A percentile compares a stretch with the other conserved stretches of the same genome.
Conservation (phyloP, 1,284 basidiomycete species). For the Naganishia cerealis region DNA sequence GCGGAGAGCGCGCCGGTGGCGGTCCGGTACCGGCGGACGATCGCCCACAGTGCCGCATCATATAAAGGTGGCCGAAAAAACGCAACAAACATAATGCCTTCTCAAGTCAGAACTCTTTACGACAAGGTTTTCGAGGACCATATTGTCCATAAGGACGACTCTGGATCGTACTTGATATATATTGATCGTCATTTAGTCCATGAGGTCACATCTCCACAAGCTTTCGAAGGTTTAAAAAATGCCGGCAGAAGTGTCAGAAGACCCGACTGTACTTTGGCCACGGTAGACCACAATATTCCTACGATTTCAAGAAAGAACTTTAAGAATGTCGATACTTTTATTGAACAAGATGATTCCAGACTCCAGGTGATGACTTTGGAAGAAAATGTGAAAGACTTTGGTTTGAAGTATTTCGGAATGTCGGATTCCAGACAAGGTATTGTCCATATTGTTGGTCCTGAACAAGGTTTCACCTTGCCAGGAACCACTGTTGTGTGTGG, state of each 20-base stretch:
- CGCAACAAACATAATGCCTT: too few relatives aligned
- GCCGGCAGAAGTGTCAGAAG: conserved; percentile 79
- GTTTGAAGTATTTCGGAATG: conserved; percentile 92
- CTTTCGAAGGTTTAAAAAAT: conserved; percentile 88
- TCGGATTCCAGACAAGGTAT: conserved; percentile 88
- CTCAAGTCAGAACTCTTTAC: conserved; percentile 87
- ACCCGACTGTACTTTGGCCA: conserved; percentile 90
- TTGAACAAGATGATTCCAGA: conserved; percentile 82
- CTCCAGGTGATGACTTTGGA: conserved; percentile 86
- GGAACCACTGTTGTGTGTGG: conserved; percentile 95
- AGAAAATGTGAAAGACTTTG: conserved; percentile 93
- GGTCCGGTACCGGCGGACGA: too few relatives aligned
- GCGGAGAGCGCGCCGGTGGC: too few relatives aligned
- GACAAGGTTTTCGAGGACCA: conserved; percentile 97
- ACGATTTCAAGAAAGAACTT: conserved; percentile 84
- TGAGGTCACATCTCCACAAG: conserved; percentile 96
- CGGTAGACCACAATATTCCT: conserved; percentile 93
- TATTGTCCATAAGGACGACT: conserved; percentile 77
- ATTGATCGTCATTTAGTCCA: conserved; percentile 95
- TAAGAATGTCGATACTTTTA: conserved; percentile 72
- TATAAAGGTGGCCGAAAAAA: too few relatives aligned
- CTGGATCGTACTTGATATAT: conserved; percentile 82
- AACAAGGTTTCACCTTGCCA: conserved; percentile 93
- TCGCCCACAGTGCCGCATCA: too few relatives aligned
- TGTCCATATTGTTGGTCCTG: conserved; percentile 92